Conservation (phyloP, 371 early-diverging fungal genomes). For the Smittium culicis region DNA sequence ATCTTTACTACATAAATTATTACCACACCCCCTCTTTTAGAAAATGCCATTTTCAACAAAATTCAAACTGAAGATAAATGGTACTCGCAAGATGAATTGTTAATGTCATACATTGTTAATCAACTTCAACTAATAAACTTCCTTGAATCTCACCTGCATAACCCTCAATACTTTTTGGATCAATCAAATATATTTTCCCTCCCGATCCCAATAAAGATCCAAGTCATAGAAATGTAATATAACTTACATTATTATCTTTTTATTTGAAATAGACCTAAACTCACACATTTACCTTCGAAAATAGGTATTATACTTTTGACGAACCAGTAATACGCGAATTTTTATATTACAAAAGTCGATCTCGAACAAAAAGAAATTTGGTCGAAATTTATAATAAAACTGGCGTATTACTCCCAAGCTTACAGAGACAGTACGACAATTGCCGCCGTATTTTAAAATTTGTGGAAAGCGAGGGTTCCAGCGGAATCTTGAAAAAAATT, state of each 20-base stretch:
- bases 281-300: neutral
- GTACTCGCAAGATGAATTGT: neutral
- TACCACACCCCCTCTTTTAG: neutral
- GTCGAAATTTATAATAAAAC: conserved; percentile 28
- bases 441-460: conserved; percentile 38
- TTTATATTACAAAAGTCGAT: conserved; percentile 33
- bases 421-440: conserved; percentile 44
- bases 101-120: conserved; percentile 13
- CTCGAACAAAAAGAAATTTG: conserved; percentile 29
- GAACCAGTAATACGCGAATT: conserved; percentile 36
- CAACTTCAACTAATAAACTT: conserved; percentile 19
- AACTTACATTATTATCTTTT: neutral
- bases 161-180: conserved; percentile 21
- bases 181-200: conserved; percentile 35
- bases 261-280: neutral
- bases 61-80: neutral
- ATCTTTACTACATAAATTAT: neutral
- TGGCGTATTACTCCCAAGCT: conserved; percentile 30
- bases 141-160: conserved; percentile 20
- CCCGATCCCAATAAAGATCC: conserved; percentile 20
- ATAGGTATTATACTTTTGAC: conserved; percentile 38
- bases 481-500: conserved; percentile 8
- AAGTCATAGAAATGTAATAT: conserved; percentile 28
- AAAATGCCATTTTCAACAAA: neutral
- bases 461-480: conserved; percentile 26